These are phyloP conservation scores for Crucihimalaya himalaica DNA, from an alignment of 345 rosid species.

Conservation along the genomic window DNA sequence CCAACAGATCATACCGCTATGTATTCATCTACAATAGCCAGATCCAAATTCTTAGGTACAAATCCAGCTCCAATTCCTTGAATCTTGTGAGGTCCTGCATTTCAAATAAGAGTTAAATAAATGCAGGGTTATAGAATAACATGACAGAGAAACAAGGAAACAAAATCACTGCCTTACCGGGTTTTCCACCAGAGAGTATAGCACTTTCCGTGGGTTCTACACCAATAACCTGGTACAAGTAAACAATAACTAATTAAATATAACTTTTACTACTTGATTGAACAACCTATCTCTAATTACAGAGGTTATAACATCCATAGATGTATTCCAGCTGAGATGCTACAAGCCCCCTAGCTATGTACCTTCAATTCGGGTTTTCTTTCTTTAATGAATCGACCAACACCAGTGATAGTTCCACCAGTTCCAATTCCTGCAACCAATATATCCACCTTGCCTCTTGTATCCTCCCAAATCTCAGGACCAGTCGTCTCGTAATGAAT, in stretches of 20 bases:
- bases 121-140: neutral
- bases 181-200: conserved; percentile 85
- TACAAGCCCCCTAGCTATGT: conserved; percentile 5
- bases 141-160: conserved; percentile 6
- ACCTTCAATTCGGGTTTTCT: conserved; percentile 42
- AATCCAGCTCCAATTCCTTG: conserved; percentile 99
- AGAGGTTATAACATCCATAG: conserved; percentile 8
- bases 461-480: conserved; percentile 88
- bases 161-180: conserved; percentile 51
- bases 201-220: conserved; percentile 85
- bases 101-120: conserved; percentile 5
- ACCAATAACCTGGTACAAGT: conserved; percentile 67
- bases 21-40: conserved; percentile 76
- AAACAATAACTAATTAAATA: conserved; percentile 21
- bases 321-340: conserved; percentile 11
- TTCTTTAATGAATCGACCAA: conserved; percentile 75
- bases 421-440: conserved; percentile 85
- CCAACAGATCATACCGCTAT: conserved; percentile 53
- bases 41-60: conserved; percentile 83
- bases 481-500: conserved; percentile 87
- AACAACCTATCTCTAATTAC: conserved; percentile 2
- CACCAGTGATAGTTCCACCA: conserved; percentile 87
- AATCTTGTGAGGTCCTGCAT: conserved; percentile 97
- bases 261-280: neutral
- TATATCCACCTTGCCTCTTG: conserved; percentile 79